Evolutionary conservation across 2,329 filamentous ascomycete species (phyloP).

Genomic region (Blumeria hordei): DNA sequence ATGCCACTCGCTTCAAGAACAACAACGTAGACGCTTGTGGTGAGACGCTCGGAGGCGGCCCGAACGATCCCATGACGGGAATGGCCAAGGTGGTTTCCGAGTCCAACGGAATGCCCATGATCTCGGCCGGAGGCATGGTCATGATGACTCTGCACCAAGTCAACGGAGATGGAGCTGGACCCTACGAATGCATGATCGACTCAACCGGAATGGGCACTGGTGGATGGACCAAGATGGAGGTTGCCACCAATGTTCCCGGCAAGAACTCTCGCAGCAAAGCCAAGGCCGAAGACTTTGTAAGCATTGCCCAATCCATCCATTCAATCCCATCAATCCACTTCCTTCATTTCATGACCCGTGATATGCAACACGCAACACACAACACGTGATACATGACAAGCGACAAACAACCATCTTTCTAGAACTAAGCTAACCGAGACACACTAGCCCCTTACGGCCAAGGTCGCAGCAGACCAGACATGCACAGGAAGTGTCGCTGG

Average conservation of each 20-base stretch:
- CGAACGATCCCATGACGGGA: not conserved
- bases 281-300: not conserved
- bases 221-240: not conserved
- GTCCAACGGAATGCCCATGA: not conserved
- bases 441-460: slow-evolving; percentile 4
- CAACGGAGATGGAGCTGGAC: not conserved
- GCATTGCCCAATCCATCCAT: slow-evolving; percentile 20
- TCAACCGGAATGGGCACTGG: not conserved
- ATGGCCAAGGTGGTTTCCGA: not conserved
- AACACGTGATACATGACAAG: too few species aligned
- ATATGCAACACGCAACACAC: too few species aligned
- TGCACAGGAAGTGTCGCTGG: slow-evolving; percentile 37
- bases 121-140: not conserved
- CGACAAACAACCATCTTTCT: slow-evolving; percentile 3
- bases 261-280: slow-evolving; percentile 15
- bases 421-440: slow-evolving; percentile 33
- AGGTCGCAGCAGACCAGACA: slow-evolving; percentile 20
- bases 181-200: not conserved
- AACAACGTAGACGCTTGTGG: not conserved
- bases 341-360: too few species aligned
- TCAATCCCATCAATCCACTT: too few species aligned
- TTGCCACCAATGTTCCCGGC: not conserved
- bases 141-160: not conserved
- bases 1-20: not conserved
- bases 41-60: not conserved